Evolutionary conservation across 495 filamentous ascomycete species (phyloP).

Genomic region (Lasiosphaeria ovina): DNA sequence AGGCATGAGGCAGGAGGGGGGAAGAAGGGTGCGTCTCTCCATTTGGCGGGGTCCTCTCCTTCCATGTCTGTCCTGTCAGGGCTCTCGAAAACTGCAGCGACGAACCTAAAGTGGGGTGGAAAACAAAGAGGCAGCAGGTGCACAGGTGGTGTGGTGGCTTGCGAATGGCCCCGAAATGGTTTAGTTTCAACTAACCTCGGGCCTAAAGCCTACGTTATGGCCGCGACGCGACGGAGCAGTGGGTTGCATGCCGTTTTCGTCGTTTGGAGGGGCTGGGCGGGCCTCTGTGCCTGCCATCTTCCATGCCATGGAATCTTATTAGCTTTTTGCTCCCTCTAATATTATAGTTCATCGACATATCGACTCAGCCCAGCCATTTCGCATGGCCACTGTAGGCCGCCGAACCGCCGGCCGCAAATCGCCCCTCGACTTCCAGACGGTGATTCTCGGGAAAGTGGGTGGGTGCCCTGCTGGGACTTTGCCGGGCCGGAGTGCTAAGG

Average conservation of each 20-base stretch:
- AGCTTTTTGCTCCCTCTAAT: neutral
- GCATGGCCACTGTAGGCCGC: neutral
- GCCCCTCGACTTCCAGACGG: no score
- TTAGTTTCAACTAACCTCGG: neutral
- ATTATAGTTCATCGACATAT: neutral
- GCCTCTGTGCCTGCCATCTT: neutral
- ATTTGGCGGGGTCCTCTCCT: neutral
- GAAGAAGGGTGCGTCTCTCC: neutral
- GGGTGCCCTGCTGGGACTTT: no score
- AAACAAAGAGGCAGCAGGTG: neutral
- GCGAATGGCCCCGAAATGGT: neutral
- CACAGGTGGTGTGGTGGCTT: neutral
- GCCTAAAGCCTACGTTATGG: neutral
- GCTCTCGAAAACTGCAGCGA: neutral
- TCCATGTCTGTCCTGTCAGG: neutral
- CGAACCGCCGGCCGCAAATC: no score
- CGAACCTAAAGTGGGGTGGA: neutral
- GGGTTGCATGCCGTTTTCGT: neutral
- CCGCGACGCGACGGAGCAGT: neutral
- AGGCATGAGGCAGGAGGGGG: slow-evolving; percentile 1
- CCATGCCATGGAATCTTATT: neutral
- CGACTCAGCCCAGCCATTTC: neutral
- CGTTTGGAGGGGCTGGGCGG: neutral
- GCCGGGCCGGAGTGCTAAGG: no score
- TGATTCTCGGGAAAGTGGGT: no score